Base-by-base conservation (phyloP, 805 yeast genomes). In the Starmerella cellae region DNA sequence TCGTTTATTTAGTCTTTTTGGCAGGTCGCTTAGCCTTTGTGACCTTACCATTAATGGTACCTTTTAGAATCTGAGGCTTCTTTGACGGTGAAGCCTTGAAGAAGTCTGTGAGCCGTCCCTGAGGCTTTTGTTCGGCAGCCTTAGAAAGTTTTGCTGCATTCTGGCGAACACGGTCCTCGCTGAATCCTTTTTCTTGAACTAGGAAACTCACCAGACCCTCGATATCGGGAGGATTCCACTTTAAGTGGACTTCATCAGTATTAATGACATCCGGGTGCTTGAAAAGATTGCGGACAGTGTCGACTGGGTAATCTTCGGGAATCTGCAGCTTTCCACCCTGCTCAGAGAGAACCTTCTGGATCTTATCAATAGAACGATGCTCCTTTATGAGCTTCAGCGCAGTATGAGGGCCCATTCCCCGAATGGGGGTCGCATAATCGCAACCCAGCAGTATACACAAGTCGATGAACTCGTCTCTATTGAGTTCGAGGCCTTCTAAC, bases 361-460 rank as follows among this genome's bases (percentile, higher is more conserved):
- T 76, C 30, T 77, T 78, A 47, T 88, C 97, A 37, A 91, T 68
- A 0, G 80, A 69, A 1, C 80, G 77, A 59, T 83, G 85, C 56
- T 88, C 95, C 57, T 77, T 79, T 48, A 91, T 83, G 47, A 91
- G 68, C 56, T 91, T 88, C 49, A 73, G 68, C 0, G 96, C 98
- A 1, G 95, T 88, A 2, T 82, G 91, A 1, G 97, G 97, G 8
- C 99, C 99, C 47, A 91, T 79, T 20, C 98, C 98, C 54, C 75
- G 75, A 45, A 91, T 87, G 3, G 95, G 82, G 50, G 88, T 96
- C 64, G 95, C 84, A 61, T 91, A 91, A 65, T 91, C 99, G 62
- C 98, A 91, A 1, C 99, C 99, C 37, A 91, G 65, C 55, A 91
- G 67, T 33, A 91, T 88, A 65, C 98, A 87, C 53, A 91, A 63